Evolutionary conservation across 805 yeast species (phyloP).

Genomic region (Gaillardinia entomophila): DNA sequence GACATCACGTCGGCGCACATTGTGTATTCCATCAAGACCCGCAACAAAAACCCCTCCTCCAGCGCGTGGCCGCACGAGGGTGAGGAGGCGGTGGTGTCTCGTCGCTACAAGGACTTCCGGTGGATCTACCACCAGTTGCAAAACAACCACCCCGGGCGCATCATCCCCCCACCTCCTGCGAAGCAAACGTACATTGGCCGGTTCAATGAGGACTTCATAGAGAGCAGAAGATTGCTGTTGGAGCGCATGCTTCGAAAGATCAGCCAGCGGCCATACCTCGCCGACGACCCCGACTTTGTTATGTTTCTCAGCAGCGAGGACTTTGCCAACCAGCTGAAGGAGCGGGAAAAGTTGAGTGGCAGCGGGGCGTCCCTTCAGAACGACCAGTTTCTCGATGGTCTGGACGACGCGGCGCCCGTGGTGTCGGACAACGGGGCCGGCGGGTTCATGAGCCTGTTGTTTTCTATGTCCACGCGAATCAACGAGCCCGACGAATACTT

Average conservation of each 20-base stretch:
- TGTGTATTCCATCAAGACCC: conserved; percentile 72
- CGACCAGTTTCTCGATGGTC: conserved; percentile 28
- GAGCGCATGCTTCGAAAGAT: conserved; percentile 81
- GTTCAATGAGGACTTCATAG: conserved; percentile 85
- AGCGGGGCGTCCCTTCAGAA: conserved; percentile 40
- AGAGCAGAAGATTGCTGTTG: conserved; percentile 74
- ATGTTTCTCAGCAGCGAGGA: conserved; percentile 73
- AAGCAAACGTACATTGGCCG: conserved; percentile 91
- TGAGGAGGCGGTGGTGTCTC: conserved; percentile 42
- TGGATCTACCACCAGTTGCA: conserved; percentile 91
- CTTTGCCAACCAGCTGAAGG: conserved; percentile 62
- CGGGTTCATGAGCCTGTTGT: conserved; percentile 66
- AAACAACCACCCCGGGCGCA: conserved; percentile 80
- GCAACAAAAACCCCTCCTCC: conserved; percentile 39
- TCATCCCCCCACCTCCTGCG: conserved; percentile 90
- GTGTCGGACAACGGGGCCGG: conserved; percentile 28
- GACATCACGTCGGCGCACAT: conserved; percentile 86
- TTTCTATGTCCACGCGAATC: conserved; percentile 62
- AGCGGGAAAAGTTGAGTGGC: conserved; percentile 58
- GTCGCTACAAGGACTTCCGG: conserved; percentile 88
- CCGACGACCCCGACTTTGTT: conserved; percentile 68
- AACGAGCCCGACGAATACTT: conserved; percentile 79
- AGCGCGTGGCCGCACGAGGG: conserved; percentile 9
- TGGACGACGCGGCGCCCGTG: conserved; percentile 24
- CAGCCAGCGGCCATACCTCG: conserved; percentile 49